A percentile compares a stretch with the other conserved stretches of the same genome.
phyloP scores from a whole-genome alignment of 2,329 filamentous ascomycete species.

The Pyrenochaeta sp. region DNA sequence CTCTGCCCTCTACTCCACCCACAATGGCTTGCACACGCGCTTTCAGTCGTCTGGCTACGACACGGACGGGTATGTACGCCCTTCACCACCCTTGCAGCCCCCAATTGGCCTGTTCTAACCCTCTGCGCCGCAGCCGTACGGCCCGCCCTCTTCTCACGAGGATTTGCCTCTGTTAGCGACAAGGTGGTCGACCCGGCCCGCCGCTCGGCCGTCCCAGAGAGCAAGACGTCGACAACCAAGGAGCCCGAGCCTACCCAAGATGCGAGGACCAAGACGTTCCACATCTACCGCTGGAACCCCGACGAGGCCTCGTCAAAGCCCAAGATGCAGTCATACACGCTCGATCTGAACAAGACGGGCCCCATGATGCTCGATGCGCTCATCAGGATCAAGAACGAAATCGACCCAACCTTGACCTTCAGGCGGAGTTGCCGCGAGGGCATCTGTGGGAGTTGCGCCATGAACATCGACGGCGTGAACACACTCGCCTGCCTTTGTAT shows the following conservation, averaged over 20 bases:
- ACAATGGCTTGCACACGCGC: slow-evolving; percentile 49
- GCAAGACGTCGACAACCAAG: slow-evolving; percentile 66
- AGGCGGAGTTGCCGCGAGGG: slow-evolving; percentile 95
- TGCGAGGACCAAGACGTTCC: slow-evolving; percentile 86
- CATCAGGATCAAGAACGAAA: slow-evolving; percentile 98
- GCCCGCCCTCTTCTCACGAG: slow-evolving; percentile 46
- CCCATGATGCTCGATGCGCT: slow-evolving; percentile 98
- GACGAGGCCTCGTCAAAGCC: slow-evolving; percentile 93
- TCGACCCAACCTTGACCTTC: slow-evolving; percentile 96
- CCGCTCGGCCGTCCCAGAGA: slow-evolving; percentile 52
- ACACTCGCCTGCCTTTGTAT: slow-evolving; percentile 96
- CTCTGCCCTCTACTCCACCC: slow-evolving; percentile 34
- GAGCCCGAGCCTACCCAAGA: slow-evolving; percentile 66
- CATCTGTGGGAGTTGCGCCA: slow-evolving; percentile 97
- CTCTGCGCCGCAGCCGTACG: slow-evolving; percentile 39
- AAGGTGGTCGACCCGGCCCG: slow-evolving; percentile 34
- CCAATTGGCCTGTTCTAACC: slow-evolving; percentile 38
- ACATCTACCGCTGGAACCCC: slow-evolving; percentile 99
- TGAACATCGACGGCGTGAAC: slow-evolving; percentile 99
- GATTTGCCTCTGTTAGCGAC: slow-evolving; percentile 49
- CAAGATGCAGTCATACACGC: slow-evolving; percentile 89
- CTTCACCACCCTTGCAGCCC: slow-evolving; percentile 3
- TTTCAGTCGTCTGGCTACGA: slow-evolving; percentile 47
- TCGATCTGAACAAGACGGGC: slow-evolving; percentile 98
- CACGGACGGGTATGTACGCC: slow-evolving; percentile 43